These are phyloP conservation scores for Aspergillus udagawae DNA, from an alignment of 2,329 filamentous ascomycete species.

Conservation along the genomic window DNA sequence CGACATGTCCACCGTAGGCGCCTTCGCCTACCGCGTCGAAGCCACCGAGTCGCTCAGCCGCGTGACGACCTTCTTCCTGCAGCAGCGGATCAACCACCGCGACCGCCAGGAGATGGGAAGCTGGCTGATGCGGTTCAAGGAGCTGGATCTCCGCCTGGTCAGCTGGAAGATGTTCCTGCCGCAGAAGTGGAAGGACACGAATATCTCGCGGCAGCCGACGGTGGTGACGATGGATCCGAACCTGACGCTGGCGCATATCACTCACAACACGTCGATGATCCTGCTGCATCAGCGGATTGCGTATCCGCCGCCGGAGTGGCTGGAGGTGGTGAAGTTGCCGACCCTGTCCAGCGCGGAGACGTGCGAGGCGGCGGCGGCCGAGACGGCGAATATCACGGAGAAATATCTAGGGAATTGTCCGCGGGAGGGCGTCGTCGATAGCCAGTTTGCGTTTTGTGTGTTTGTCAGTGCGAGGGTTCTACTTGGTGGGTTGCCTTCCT, in stretches of 20 bases:
- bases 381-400: conserved; percentile 44
- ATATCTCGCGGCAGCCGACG: conserved; percentile 9
- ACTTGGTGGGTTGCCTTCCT: not conserved
- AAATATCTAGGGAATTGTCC: conserved; percentile 44
- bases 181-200: conserved; percentile 37
- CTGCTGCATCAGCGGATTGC: conserved; percentile 49
- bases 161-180: conserved; percentile 48
- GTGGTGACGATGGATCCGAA: conserved; percentile 45
- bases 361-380: conserved; percentile 44
- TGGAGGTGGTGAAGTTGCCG: conserved; percentile 36
- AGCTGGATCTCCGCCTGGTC: conserved; percentile 45
- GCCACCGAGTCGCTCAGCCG: conserved; percentile 46
- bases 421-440: conserved; percentile 10
- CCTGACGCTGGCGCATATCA: conserved; percentile 47
- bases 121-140: conserved; percentile 48
- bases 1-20: conserved; percentile 41
- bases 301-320: conserved; percentile 36
- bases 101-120: conserved; percentile 40
- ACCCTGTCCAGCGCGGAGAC: conserved; percentile 48
- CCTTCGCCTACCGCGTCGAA: conserved; percentile 47
- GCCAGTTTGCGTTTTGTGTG: conserved; percentile 46
- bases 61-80: conserved; percentile 45
- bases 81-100: conserved; percentile 40
- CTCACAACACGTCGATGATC: conserved; percentile 50
- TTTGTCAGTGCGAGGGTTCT: conserved; percentile 40